Base-by-base conservation (phyloP, 352 stramenopile genomes). In the Saprolegnia parasitica region DNA sequence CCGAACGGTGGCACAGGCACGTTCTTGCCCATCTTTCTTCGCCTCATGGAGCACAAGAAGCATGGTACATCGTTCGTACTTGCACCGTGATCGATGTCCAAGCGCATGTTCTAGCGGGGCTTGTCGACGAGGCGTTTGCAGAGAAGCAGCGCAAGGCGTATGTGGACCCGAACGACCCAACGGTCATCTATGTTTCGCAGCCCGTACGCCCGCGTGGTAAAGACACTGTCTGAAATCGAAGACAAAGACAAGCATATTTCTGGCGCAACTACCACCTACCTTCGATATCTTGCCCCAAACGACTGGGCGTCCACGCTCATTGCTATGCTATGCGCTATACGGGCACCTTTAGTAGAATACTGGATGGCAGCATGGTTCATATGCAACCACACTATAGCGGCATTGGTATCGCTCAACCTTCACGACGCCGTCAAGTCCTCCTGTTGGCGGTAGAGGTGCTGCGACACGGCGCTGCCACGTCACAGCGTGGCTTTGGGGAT, bases 111-210 rank as follows among this genome's bases (percentile, higher is more conserved):
- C 23, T 21, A 23, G 21, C 46, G 83, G 83, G 89, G 72, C 77
- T 76, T 42, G 79, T 91, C 72, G 86, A 93, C 68, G 70, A 81
- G 74, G 79, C 55, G 52, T 93, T 91, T 68, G 81, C 92, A 35
- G 80, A 87, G 47, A 91, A 72, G 73, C 86, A 92, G 74, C 88
- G 92, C 56, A 88, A 87, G 49, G 86, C 86, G 10, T 94, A 90
- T 75, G 83, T 94, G 24, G 86, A 94, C 56, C 87, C 87, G 46
- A 94, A 93, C 77, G 87, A 96, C 56, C 87, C 87, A 5, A 90
- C 84, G 1, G 77, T 91, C 37, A 88, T 95, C 74, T 95, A 93
- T 71, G 85, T 93, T 37, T 77, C 79, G 10, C 86, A 95, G 68
- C 84, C 86, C 9, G 60, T 57, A 0, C 56, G 54, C 20, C 42